Conservation (phyloP, 2,329 filamentous ascomycete species). For the Mycosphaerella sp. region DNA sequence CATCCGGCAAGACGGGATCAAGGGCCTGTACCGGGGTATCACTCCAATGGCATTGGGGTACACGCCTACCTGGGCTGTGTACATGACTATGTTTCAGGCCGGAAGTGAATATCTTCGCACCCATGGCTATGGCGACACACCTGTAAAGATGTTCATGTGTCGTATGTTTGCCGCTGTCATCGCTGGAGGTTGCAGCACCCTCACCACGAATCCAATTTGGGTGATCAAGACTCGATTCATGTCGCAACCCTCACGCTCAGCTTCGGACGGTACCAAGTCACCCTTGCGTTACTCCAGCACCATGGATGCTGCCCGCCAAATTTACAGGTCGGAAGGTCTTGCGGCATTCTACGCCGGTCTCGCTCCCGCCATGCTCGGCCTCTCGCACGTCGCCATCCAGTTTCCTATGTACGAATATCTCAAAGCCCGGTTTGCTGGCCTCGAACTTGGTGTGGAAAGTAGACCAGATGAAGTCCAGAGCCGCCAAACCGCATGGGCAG, state of each 20-base stretch:
- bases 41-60: slow-evolving; percentile 95
- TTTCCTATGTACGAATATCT: slow-evolving; percentile 94
- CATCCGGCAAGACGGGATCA: slow-evolving; percentile 78
- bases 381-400: slow-evolving; percentile 94
- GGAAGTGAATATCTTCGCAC: slow-evolving; percentile 45
- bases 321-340: slow-evolving; percentile 87
- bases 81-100: slow-evolving; percentile 68
- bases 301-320: slow-evolving; percentile 85
- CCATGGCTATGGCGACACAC: slow-evolving; percentile 34
- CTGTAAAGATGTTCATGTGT: slow-evolving; percentile 63
- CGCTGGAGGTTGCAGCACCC: slow-evolving; percentile 85
- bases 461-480: slow-evolving; percentile 52
- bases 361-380: slow-evolving; percentile 80
- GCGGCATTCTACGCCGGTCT: slow-evolving; percentile 92
- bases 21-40: slow-evolving; percentile 86
- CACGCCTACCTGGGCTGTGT: slow-evolving; percentile 95
- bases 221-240: slow-evolving; percentile 98
- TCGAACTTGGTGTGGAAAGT: slow-evolving; percentile 66
- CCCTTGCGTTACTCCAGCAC: slow-evolving; percentile 90
- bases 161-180: slow-evolving; percentile 86
- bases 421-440: slow-evolving; percentile 82
- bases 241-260: slow-evolving; percentile 69
- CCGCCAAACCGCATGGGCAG: slow-evolving; percentile 57
- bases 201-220: slow-evolving; percentile 97
- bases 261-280: slow-evolving; percentile 52